phyloP scores from a whole-genome alignment of 306 rosid genomes.

The Castanea mollissima region DNA sequence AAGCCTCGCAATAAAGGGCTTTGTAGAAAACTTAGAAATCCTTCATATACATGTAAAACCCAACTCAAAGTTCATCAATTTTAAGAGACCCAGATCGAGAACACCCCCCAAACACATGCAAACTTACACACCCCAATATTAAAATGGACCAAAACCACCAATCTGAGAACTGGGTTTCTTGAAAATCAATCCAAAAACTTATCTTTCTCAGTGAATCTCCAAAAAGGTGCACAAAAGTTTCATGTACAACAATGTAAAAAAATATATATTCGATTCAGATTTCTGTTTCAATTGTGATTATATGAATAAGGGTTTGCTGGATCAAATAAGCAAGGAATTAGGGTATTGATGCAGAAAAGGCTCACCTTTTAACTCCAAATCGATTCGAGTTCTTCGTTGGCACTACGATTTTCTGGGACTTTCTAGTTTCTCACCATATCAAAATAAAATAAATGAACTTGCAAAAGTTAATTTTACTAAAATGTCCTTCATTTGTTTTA shows the following conservation, averaged over 20 bases:
- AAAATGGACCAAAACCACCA: slow-evolving; percentile 4
- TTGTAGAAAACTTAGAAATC: slow-evolving; percentile 21
- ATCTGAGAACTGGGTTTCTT: not conserved
- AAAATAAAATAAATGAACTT: not conserved
- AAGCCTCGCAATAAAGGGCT: slow-evolving; percentile 24
- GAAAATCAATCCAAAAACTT: slow-evolving; percentile 22
- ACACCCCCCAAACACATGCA: slow-evolving; percentile 1
- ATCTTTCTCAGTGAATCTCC: slow-evolving; percentile 14
- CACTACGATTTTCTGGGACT: slow-evolving; percentile 17
- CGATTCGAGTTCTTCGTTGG: slow-evolving; percentile 31
- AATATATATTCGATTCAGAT: slow-evolving; percentile 4
- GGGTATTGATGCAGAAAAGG: slow-evolving; percentile 14
- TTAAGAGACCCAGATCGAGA: slow-evolving; percentile 14
- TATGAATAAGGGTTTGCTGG: not conserved
- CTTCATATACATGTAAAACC: not conserved
- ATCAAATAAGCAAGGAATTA: slow-evolving; percentile 12
- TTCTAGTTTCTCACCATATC: not conserved
- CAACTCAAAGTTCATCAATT: slow-evolving; percentile 8
- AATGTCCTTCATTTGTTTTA: not conserved
- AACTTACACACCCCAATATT: not conserved
- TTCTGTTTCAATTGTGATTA: not conserved
- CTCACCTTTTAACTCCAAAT: slow-evolving; percentile 39
- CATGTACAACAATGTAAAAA: slow-evolving; percentile 18
- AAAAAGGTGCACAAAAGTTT: not conserved
- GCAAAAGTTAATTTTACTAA: not conserved